Conservation (phyloP, 1,284 basidiomycete genomes). For the Phlebopus sp. region DNA sequence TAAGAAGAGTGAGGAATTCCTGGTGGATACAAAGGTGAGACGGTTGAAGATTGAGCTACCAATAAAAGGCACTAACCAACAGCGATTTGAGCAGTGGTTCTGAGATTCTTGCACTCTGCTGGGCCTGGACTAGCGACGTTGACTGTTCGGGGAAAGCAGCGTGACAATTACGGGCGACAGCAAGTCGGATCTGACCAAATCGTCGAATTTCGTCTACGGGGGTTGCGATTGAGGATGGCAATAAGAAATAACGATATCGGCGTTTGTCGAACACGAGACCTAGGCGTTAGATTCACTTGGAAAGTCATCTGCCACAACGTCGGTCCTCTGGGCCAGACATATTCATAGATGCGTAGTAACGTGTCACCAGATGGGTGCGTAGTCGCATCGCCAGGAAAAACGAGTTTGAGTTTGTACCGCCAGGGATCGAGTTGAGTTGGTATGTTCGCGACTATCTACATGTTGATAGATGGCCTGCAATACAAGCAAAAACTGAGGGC, state of each 20-base stretch:
- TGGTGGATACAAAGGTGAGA: neutral
- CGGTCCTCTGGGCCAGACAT: neutral
- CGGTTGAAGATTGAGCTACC: neutral
- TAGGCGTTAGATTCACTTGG: neutral
- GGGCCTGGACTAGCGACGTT: neutral
- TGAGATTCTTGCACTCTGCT: neutral
- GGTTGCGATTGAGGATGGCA: neutral
- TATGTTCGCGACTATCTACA: neutral
- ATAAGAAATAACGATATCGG: neutral
- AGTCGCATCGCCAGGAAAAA: neutral
- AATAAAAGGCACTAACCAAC: neutral
- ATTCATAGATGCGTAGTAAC: neutral
- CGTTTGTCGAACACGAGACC: neutral
- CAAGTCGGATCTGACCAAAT: neutral
- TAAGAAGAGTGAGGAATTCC: neutral
- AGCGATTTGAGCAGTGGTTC: neutral
- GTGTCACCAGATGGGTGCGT: neutral
- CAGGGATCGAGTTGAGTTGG: neutral
- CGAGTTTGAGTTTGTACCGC: neutral
- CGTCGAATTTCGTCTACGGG: neutral
- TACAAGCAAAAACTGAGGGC: neutral
- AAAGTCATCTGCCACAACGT: neutral
- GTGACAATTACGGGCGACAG: neutral
- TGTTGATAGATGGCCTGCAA: neutral
- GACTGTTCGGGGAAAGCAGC: neutral